phyloP scores from a whole-genome alignment of 768 basidiomycete species.

The Naganishia kalamii region DNA sequence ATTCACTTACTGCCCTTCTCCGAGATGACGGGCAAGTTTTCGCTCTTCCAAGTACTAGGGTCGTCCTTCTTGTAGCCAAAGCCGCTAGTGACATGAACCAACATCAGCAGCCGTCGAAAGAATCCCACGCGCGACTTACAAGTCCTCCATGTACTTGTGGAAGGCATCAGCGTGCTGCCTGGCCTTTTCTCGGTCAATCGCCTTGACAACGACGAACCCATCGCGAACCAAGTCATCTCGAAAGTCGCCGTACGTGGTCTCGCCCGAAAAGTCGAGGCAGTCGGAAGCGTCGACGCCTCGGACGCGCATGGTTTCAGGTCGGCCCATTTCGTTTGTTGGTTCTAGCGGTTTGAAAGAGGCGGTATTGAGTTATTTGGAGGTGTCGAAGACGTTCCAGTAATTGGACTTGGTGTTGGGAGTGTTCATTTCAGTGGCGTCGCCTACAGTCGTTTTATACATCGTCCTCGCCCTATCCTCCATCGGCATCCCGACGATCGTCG shows the following conservation, averaged over 20 bases:
- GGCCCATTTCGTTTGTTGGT: background rate
- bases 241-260: constrained; percentile 11
- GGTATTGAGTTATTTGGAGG: too few relatives aligned
- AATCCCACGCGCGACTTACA: background rate
- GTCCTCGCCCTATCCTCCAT: background rate
- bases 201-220: constrained; percentile 12
- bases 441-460: constrained; percentile 3
- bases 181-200: background rate
- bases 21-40: constrained; percentile 10
- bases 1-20: constrained; percentile 11
- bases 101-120: background rate
- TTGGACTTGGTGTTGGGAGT: too few relatives aligned
- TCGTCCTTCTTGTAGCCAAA: constrained; percentile 9
- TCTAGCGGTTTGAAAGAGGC: too few relatives aligned
- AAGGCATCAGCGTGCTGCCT: background rate
- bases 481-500: background rate
- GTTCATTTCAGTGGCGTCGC: background rate
- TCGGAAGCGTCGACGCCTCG: background rate
- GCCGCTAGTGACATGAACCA: background rate
- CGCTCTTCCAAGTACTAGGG: background rate
- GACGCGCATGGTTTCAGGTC: background rate
- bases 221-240: constrained; percentile 6
- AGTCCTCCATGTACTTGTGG: constrained; percentile 10
- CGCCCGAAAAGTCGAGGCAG: constrained; percentile 8
- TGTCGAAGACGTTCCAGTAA: too few relatives aligned